Base-by-base conservation (phyloP, 208 protist species). In the Trichomonas tenax region DNA sequence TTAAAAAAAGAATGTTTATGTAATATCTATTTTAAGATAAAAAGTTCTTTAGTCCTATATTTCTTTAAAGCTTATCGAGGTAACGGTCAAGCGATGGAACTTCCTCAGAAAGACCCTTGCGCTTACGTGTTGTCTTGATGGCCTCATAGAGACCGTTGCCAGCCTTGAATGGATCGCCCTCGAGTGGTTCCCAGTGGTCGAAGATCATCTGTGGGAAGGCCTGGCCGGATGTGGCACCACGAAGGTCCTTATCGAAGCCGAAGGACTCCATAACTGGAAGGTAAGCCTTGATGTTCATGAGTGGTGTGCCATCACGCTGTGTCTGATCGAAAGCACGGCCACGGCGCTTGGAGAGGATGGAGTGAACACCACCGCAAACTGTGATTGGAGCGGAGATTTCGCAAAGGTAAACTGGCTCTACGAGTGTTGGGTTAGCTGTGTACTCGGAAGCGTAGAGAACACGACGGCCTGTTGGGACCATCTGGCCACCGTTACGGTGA, bases 231-330 rank as follows among this genome's bases (percentile, higher is more conserved):
- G 99, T 99, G 84, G 98, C 97, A 38, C 98, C 96, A 97, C 99
- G 98, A 3, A 99, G 98, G 96, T 99, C 99, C 48, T 98, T 98
- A 95, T 98, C 99, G 97, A 99, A 99, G 82, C 98, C 99, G 98
- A 99, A 99, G 21, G 99, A 99, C 97, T 99, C 99, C 40, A 98
- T 97, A 93, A 99, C 99, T 46, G 99, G 99, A 86, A 99, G 97
- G 98, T 99, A 98, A 84, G 98, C 99, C 97, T 99, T 98, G 97
- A 99, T 90, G 96, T 98, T 98, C 98, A 98, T 98, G 95, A 99
- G 97, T 96, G 98, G 99, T 58, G 98, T 99, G 95, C 99, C 99
- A 40, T 98, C 97, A 96, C 98, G 98, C 96, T 98, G 98, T 49
- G 98, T 97, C 51, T 98, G 99, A 97, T 99, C 99, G 31, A 81